Evolutionary conservation across 2,329 filamentous ascomycete genomes (phyloP).

Genomic region (Aspergillus sojae): DNA sequence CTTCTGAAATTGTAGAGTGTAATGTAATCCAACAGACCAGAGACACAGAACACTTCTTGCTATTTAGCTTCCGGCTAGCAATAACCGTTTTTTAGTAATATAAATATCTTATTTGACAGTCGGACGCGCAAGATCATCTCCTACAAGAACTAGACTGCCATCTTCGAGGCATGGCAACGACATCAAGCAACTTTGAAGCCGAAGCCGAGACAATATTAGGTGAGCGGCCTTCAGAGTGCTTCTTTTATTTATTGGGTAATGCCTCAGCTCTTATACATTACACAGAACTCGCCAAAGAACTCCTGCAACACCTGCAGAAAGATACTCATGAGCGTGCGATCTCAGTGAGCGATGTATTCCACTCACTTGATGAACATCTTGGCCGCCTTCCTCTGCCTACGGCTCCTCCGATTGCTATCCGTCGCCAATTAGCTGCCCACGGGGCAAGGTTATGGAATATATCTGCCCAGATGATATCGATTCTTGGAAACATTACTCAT

Average conservation of each 20-base stretch:
- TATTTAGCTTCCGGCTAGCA: not conserved
- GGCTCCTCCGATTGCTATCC: constrained; percentile 10
- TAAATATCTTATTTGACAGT: not conserved
- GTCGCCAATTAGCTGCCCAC: constrained; percentile 30
- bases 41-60: not conserved
- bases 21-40: not conserved
- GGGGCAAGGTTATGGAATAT: constrained; percentile 44
- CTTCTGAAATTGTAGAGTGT: not conserved
- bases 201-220: constrained; percentile 14
- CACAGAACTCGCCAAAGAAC: constrained; percentile 28
- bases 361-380: constrained; percentile 23
- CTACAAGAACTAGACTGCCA: not conserved
- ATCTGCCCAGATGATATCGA: constrained; percentile 28
- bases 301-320: constrained; percentile 16
- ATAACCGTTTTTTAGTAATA: not conserved
- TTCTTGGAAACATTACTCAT: constrained; percentile 12
- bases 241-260: not conserved
- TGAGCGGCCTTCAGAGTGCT: constrained; percentile 1
- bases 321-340: constrained; percentile 1
- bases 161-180: not conserved
- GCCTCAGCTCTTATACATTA: not conserved
- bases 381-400: constrained; percentile 14
- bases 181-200: not conserved
- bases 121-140: not conserved
- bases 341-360: constrained; percentile 3